Conservation (phyloP, 1,139 yeast species). For the Pneumocystis jirovecii region DNA sequence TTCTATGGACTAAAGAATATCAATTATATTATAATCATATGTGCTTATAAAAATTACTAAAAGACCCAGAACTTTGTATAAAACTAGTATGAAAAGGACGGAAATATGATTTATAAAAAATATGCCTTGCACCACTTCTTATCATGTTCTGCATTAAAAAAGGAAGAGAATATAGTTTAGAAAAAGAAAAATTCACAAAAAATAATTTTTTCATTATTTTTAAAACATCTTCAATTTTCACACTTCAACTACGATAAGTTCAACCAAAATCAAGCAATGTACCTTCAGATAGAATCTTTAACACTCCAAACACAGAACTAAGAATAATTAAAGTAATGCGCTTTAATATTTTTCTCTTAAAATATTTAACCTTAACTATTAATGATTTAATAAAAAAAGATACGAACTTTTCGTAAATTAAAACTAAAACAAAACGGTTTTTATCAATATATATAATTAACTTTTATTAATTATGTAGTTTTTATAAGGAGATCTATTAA, state of each 20-base stretch:
- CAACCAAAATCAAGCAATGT: neutral
- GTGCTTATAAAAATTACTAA: neutral
- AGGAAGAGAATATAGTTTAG: neutral
- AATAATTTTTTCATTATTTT: neutral
- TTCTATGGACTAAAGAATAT: conserved; percentile 37
- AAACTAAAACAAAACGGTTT: neutral
- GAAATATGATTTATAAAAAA: neutral
- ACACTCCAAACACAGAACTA: neutral
- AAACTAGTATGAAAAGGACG: neutral
- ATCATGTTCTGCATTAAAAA: neutral
- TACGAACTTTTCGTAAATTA: neutral
- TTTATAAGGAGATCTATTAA: neutral
- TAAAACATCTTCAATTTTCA: neutral
- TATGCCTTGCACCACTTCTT: neutral
- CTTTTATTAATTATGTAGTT: neutral
- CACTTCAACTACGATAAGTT: neutral
- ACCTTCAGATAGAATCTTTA: neutral
- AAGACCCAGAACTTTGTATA: neutral
- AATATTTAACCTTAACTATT: neutral
- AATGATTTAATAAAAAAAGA: neutral
- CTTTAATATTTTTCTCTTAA: neutral
- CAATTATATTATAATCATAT: neutral
- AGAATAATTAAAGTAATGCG: neutral
- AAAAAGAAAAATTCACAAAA: neutral
- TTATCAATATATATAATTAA: neutral